Conservation (phyloP, 1,139 yeast genomes). For the Pichia sp. region DNA sequence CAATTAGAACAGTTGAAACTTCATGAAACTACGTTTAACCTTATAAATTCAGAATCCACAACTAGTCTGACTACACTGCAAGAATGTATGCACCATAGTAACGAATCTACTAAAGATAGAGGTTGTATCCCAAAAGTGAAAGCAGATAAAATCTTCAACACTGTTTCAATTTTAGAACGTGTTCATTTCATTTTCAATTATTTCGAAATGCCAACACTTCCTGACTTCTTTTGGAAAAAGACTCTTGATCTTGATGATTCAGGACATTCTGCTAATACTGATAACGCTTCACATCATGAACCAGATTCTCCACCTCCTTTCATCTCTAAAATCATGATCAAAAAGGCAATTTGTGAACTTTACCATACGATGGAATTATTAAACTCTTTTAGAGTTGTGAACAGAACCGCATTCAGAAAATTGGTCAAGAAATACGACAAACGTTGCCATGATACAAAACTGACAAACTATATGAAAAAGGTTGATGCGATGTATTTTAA, state of each 20-base stretch:
- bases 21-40: conserved; percentile 36
- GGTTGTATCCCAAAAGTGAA: background rate
- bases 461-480: conserved; percentile 56
- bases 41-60: background rate
- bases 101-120: background rate
- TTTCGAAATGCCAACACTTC: conserved; percentile 15
- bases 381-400: conserved; percentile 71
- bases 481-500: conserved; percentile 56
- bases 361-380: conserved; percentile 78
- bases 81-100: background rate
- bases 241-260: background rate
- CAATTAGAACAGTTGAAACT: conserved; percentile 63
- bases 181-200: conserved; percentile 12
- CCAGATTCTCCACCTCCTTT: conserved; percentile 45
- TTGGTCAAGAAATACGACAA: conserved; percentile 90
- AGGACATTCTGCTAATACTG: background rate
- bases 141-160: background rate
- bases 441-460: conserved; percentile 48
- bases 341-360: conserved; percentile 74
- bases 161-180: conserved; percentile 1
- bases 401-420: conserved; percentile 86
- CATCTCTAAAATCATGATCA: conserved; percentile 71
- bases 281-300: background rate
- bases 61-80: background rate
- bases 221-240: conserved; percentile 13